These are phyloP conservation scores for Epichloe typhina DNA, from an alignment of 2,329 filamentous ascomycete species.

Conservation along the genomic window DNA sequence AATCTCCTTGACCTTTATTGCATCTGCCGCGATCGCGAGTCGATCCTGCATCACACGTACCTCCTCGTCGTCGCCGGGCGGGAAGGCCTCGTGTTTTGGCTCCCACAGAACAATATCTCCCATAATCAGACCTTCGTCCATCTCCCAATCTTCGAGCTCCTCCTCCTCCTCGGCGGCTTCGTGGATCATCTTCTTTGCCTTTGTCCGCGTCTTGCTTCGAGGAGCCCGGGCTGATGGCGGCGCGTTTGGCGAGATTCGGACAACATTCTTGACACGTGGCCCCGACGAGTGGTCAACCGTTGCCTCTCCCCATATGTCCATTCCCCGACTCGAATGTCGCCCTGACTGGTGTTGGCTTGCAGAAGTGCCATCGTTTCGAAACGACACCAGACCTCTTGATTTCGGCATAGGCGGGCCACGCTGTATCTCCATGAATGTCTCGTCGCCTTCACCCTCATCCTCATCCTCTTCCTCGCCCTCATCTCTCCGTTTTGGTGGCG, in stretches of 20 bases:
- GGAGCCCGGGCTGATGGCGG: conserved; percentile 12
- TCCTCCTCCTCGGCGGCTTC: conserved; percentile 34
- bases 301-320: conserved; percentile 72
- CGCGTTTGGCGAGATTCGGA: conserved; percentile 53
- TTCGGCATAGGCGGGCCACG: conserved; percentile 43
- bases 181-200: conserved; percentile 17
- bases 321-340: conserved; percentile 61
- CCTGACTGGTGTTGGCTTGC: conserved; percentile 59
- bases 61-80: conserved; percentile 41
- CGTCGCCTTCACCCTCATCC: conserved; percentile 23
- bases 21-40: conserved; percentile 41
- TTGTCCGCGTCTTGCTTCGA: conserved; percentile 17
- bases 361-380: conserved; percentile 34
- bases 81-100: conserved; percentile 38
- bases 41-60: conserved; percentile 41
- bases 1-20: conserved; percentile 45
- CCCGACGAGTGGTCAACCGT: conserved; percentile 29
- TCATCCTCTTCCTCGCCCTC: conserved; percentile 24
- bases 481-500: conserved; percentile 14
- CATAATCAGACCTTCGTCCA: conserved; percentile 47
- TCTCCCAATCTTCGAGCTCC: conserved; percentile 57
- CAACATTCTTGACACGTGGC: conserved; percentile 61
- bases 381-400: conserved; percentile 39
- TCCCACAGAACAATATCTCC: conserved; percentile 55
- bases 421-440: conserved; percentile 34